These are phyloP conservation scores for Sarocladiaceae sp. DNA, from an alignment of 2,329 filamentous ascomycete species.

Conservation along the genomic window DNA sequence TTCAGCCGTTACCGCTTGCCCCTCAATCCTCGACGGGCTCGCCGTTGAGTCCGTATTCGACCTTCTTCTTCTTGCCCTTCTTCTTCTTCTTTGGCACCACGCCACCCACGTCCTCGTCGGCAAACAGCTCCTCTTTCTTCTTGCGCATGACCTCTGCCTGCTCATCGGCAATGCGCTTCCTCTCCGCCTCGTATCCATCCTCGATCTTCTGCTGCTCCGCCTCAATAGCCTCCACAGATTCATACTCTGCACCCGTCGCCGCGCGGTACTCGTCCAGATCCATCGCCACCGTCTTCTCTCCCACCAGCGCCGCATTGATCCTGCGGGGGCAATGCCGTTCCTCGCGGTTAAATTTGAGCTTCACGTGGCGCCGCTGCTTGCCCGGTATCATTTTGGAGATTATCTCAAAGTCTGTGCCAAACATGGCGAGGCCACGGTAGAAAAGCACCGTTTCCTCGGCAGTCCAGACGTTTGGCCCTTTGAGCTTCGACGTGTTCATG, in stretches of 20 bases:
- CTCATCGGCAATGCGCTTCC: conserved; percentile 37
- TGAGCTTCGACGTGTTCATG: conserved; percentile 52
- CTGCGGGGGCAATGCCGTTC: conserved; percentile 59
- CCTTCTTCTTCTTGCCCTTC: conserved; percentile 24
- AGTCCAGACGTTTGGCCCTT: conserved; percentile 62
- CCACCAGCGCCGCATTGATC: conserved; percentile 58
- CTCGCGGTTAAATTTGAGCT: conserved; percentile 77
- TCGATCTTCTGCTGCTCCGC: conserved; percentile 45
- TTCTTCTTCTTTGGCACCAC: conserved; percentile 20
- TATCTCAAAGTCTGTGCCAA: conserved; percentile 78
- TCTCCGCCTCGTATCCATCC: conserved; percentile 38
- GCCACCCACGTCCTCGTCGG: conserved; percentile 27
- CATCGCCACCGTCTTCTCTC: conserved; percentile 50
- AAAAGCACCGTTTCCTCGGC: conserved; percentile 67
- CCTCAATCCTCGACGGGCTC: conserved; percentile 25
- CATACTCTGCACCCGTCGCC: conserved; percentile 46
- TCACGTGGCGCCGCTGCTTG: conserved; percentile 66
- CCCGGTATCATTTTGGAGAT: conserved; percentile 70
- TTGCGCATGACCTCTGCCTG: conserved; percentile 40
- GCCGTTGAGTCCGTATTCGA: conserved; percentile 30
- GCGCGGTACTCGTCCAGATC: conserved; percentile 55
- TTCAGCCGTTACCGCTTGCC: not conserved
- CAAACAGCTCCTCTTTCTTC: conserved; percentile 44
- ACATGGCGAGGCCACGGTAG: conserved; percentile 67
- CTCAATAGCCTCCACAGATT: conserved; percentile 48